These are phyloP conservation scores for Leishmania major DNA, from an alignment of 208 protist species.

Conservation along the genomic window DNA sequence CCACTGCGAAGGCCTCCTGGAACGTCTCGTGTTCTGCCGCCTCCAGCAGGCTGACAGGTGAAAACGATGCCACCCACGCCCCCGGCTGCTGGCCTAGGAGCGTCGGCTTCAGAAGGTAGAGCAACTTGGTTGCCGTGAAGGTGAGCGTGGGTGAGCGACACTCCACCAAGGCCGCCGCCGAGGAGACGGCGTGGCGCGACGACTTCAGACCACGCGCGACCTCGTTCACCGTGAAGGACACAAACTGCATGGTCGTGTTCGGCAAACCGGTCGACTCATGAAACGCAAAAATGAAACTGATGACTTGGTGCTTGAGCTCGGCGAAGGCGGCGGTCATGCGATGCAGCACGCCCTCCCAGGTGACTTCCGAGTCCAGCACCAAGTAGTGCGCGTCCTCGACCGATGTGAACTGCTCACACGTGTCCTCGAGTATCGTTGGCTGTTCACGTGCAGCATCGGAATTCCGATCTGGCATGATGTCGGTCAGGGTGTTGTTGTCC, in stretches of 20 bases:
- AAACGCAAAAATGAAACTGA: slow-evolving; percentile 68
- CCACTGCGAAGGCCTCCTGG: slow-evolving; percentile 74
- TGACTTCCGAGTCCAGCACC: slow-evolving; percentile 30
- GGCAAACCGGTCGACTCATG: slow-evolving; percentile 36
- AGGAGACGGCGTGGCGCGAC: slow-evolving; percentile 69
- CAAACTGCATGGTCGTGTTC: slow-evolving; percentile 81
- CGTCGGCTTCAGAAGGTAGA: slow-evolving; percentile 72
- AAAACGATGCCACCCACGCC: slow-evolving; percentile 75
- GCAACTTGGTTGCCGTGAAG: slow-evolving; percentile 62
- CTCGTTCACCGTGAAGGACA: slow-evolving; percentile 71
- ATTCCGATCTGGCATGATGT: slow-evolving; percentile 30
- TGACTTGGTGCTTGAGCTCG: slow-evolving; percentile 53
- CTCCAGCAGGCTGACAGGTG: slow-evolving; percentile 39
- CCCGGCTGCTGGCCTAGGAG: slow-evolving; percentile 68
- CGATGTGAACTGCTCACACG: slow-evolving; percentile 62
- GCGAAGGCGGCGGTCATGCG: slow-evolving; percentile 18
- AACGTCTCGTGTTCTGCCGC: slow-evolving; percentile 56
- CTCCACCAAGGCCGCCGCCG: slow-evolving; percentile 62
- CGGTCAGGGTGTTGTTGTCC: slow-evolving; percentile 57
- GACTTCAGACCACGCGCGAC: slow-evolving; percentile 58
- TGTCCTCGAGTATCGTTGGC: slow-evolving; percentile 71
- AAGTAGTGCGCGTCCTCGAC: slow-evolving; percentile 65
- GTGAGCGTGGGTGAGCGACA: slow-evolving; percentile 50
- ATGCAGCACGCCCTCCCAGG: slow-evolving; percentile 21
- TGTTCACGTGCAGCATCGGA: slow-evolving; percentile 11